Base-by-base conservation (phyloP, 805 yeast genomes). In the Candida railenensis region DNA sequence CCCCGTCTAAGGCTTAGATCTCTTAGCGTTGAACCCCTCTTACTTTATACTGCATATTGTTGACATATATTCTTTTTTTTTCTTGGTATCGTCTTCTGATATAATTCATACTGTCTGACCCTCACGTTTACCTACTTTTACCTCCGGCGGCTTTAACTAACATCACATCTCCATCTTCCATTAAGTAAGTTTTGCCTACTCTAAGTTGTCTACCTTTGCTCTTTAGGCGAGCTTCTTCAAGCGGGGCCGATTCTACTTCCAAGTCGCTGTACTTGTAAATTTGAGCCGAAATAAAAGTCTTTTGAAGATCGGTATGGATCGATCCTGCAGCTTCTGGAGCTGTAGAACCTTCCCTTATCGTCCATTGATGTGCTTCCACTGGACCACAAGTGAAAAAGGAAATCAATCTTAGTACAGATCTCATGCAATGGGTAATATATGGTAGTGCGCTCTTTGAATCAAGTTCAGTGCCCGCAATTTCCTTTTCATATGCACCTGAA, bases 251-350 rank as follows among this genome's bases (percentile, higher is more conserved):
- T 5, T 60, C 67, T 3, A 43, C 52, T 36, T 54, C 38, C 45
- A 85, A 65, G 55, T 87, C 94, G 3, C 77, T 73, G 61, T 77
- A 85, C 57, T 85, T 85, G 59, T 80, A 76, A 22, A 90, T 87
- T 47, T 83, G 82, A 8, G 94, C 95, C 59, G 81, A 79, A 40
- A 90, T 81, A 62, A 90, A 90, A 0, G 95, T 87, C 57, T 83
- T 80, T 67, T 85, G 83, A 46, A 89, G 68, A 62, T 89, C 97
- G 5, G 89, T 85, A 62, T 90, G 97, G 49, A 90, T 90, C 30
- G 85, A 84, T 19, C 91, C 95, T 0, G 97, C 97, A 2, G 96
- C 96, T 51, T 87, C 87, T 34, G 92, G 91, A 1, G 96, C 96
- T 33, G 81, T 78, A 15, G 86, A 78, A 25, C 89, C 88, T 43